A percentile compares a stretch with the other conserved stretches of the same genome.
phyloP scores from a whole-genome alignment of 2,329 filamentous ascomycete species.

The Xylaria sp. region DNA sequence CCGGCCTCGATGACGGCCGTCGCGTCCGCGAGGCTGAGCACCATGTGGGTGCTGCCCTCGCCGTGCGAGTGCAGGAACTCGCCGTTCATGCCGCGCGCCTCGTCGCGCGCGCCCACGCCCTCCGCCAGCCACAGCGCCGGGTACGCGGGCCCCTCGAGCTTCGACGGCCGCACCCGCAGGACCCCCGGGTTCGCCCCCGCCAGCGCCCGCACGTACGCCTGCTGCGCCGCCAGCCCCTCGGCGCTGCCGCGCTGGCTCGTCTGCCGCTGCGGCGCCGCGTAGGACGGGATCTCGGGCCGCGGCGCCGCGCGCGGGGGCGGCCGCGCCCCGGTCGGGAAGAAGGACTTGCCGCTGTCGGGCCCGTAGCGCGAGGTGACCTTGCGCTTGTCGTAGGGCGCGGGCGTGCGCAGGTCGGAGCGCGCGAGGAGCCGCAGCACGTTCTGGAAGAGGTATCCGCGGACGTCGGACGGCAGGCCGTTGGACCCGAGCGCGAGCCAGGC shows the following conservation, averaged over 20 bases:
- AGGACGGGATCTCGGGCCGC: constrained; percentile 37
- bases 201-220: constrained; percentile 26
- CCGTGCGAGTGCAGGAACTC: constrained; percentile 43
- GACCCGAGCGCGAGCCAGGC: constrained; percentile 45
- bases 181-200: constrained; percentile 32
- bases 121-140: constrained; percentile 30
- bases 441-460: constrained; percentile 45
- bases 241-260: constrained; percentile 27
- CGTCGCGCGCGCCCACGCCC: not conserved
- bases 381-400: constrained; percentile 30
- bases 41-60: constrained; percentile 43
- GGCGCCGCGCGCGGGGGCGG: constrained; percentile 25
- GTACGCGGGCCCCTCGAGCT: constrained; percentile 37
- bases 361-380: constrained; percentile 28
- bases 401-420: constrained; percentile 36
- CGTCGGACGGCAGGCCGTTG: constrained; percentile 47
- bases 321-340: constrained; percentile 20
- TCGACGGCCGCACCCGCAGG: constrained; percentile 33
- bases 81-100: constrained; percentile 17
- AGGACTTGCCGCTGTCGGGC: constrained; percentile 29
- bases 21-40: constrained; percentile 43
- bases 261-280: constrained; percentile 43
- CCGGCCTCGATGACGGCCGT: constrained; percentile 37
- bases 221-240: constrained; percentile 26
- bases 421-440: constrained; percentile 34